Evolutionary conservation across 2,329 filamentous ascomycete species (phyloP).

Genomic region (Colletotrichum sp.): DNA sequence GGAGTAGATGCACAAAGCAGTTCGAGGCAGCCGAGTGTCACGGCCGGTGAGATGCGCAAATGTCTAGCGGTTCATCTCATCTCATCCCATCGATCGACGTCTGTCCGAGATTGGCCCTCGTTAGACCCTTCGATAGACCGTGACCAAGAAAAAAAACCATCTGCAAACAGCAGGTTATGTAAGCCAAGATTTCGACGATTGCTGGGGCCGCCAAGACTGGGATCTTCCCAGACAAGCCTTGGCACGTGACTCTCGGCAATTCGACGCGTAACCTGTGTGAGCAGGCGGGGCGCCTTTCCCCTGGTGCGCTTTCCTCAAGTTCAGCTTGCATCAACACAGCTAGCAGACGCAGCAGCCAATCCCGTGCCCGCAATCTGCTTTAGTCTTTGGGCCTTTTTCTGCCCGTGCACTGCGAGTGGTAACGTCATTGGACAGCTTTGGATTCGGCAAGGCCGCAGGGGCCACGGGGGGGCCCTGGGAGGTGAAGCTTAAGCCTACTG

Average conservation of each 20-base stretch:
- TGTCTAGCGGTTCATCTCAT: neutral
- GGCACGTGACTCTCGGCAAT: constrained; percentile 16
- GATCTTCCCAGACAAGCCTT: neutral
- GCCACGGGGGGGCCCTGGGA: neutral
- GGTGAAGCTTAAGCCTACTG: neutral
- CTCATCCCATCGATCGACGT: neutral
- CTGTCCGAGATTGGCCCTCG: neutral
- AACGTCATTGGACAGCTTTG: neutral
- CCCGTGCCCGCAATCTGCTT: neutral
- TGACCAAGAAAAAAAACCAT: neutral
- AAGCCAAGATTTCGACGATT: neutral
- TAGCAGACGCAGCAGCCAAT: neutral
- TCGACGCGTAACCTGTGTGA: constrained; percentile 11
- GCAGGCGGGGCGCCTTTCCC: neutral
- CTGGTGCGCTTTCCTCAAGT: neutral
- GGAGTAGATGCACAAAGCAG: neutral
- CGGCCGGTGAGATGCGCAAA: neutral
- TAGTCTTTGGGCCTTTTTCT: neutral
- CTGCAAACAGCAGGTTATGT: constrained; percentile 1
- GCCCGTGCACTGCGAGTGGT: neutral
- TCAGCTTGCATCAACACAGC: neutral
- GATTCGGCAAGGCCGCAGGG: neutral
- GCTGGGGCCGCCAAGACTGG: neutral
- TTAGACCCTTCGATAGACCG: neutral
- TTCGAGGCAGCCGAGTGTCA: neutral